These are phyloP conservation scores for Arthromyces matolae DNA, from an alignment of 768 basidiomycete species.

Conservation along the genomic window DNA sequence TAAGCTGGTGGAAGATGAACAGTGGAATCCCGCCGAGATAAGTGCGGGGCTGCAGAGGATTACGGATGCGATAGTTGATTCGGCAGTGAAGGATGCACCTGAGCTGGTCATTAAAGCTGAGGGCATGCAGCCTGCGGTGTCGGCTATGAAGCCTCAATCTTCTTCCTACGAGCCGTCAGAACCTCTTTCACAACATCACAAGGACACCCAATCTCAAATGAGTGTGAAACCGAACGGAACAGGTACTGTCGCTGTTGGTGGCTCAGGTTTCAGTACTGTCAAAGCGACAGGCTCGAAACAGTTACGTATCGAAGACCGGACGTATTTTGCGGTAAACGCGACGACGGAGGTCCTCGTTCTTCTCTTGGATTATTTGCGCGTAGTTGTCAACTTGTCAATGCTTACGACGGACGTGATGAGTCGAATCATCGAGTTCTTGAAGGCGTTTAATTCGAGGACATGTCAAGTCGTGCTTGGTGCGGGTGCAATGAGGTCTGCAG, in stretches of 20 bases:
- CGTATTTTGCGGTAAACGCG: conserved; percentile 83
- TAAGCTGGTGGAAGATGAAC: conserved; percentile 92
- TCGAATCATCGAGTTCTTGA: conserved; percentile 90
- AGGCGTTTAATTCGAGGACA: conserved; percentile 95
- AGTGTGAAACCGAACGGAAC: conserved; percentile 6
- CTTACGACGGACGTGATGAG: conserved; percentile 95
- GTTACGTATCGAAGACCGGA: conserved; percentile 75
- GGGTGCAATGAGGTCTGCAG: conserved; percentile 98
- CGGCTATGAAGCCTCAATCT: neutral
- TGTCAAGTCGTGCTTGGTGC: conserved; percentile 98
- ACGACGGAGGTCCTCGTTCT: conserved; percentile 72
- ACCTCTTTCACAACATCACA: neutral
- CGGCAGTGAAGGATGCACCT: conserved; percentile 77
- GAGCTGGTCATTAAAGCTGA: conserved; percentile 49
- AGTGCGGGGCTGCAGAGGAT: conserved; percentile 60
- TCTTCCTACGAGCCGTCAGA: neutral
- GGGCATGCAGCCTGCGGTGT: neutral
- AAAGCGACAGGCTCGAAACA: conserved; percentile 44
- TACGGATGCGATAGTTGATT: conserved; percentile 71
- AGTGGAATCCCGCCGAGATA: conserved; percentile 84
- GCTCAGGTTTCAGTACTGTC: conserved; percentile 1
- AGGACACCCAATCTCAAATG: neutral
- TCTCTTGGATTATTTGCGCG: conserved; percentile 79
- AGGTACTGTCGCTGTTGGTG: too few relatives aligned
- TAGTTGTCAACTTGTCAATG: conserved; percentile 84